phyloP scores from a whole-genome alignment of 2,329 filamentous ascomycete genomes.

The Aspergillus sp. region DNA sequence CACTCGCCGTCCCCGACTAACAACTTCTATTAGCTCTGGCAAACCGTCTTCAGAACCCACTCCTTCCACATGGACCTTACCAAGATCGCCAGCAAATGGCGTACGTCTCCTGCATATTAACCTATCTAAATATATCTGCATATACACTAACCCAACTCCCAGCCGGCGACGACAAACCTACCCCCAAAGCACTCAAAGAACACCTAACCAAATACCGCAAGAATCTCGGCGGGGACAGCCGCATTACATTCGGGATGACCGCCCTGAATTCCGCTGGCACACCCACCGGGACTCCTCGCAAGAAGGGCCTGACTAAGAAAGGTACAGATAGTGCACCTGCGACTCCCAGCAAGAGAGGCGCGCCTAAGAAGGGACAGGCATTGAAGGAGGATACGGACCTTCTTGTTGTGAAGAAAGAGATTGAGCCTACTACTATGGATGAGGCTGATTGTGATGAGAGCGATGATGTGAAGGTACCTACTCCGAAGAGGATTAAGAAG shows the following conservation, averaged over 20 bases:
- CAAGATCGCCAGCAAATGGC: constrained; percentile 8
- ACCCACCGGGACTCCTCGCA: too few species aligned
- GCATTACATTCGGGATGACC: constrained; percentile 11
- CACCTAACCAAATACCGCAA: constrained; percentile 15
- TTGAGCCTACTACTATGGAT: not conserved
- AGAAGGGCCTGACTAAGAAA: not conserved
- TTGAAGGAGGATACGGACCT: too few species aligned
- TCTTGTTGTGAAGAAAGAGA: not conserved
- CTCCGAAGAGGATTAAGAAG: not conserved
- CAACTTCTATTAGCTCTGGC: constrained; percentile 13
- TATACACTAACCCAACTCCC: not conserved
- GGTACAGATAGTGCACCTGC: not conserved
- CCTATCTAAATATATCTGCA: too few species aligned
- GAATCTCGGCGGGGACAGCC: not conserved
- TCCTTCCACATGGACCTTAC: constrained; percentile 13
- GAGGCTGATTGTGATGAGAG: not conserved
- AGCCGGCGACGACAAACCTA: constrained; percentile 16
- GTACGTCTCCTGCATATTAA: not conserved
- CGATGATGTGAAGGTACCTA: not conserved
- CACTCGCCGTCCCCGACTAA: not conserved
- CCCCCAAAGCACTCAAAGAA: constrained; percentile 15
- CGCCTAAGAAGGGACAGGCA: not conserved
- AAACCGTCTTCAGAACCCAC: constrained; percentile 17
- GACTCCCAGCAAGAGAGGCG: not conserved
- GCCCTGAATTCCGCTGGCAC: too few species aligned